Conservation (phyloP, 2,329 filamentous ascomycete species). For the Alternaria tenuissima region DNA sequence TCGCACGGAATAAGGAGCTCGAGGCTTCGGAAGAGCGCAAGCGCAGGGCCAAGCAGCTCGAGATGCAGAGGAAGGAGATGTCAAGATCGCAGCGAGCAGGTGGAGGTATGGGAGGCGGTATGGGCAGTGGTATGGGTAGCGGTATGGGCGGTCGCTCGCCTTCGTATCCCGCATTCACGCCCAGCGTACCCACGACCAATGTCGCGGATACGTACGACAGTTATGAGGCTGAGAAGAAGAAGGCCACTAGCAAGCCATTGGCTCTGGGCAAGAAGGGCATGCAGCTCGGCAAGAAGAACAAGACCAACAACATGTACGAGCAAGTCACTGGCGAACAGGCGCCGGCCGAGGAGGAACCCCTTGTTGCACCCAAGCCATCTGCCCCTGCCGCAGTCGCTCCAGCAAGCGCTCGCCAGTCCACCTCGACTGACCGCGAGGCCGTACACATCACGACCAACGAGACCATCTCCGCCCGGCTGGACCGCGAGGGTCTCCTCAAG, state of each 20-base stretch:
- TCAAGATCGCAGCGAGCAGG: constrained; percentile 72
- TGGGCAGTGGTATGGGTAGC: constrained; percentile 38
- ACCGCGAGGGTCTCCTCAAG: constrained; percentile 85
- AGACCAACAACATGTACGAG: constrained; percentile 97
- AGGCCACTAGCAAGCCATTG: constrained; percentile 78
- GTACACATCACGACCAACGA: constrained; percentile 90
- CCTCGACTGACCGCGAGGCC: constrained; percentile 79
- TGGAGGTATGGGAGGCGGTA: constrained; percentile 39
- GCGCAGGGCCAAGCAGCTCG: constrained; percentile 96
- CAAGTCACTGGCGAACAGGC: constrained; percentile 85
- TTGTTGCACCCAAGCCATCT: constrained; percentile 67
- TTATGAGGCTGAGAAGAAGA: constrained; percentile 98
- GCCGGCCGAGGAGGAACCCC: constrained; percentile 84
- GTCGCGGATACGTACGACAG: constrained; percentile 86
- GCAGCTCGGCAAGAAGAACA: constrained; percentile 99
- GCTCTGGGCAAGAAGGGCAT: constrained; percentile 94
- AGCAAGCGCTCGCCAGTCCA: constrained; percentile 65
- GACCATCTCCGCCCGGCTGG: constrained; percentile 87
- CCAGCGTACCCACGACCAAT: constrained; percentile 72
- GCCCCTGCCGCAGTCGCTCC: constrained; percentile 62
- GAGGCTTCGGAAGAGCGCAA: constrained; percentile 98
- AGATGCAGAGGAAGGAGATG: constrained; percentile 98
- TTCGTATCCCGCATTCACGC: constrained; percentile 87
- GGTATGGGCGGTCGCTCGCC: constrained; percentile 74
- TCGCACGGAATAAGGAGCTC: constrained; percentile 88